phyloP scores from a whole-genome alignment of 2,329 filamentous ascomycete species.

The Cryphonectria carpinicola region DNA sequence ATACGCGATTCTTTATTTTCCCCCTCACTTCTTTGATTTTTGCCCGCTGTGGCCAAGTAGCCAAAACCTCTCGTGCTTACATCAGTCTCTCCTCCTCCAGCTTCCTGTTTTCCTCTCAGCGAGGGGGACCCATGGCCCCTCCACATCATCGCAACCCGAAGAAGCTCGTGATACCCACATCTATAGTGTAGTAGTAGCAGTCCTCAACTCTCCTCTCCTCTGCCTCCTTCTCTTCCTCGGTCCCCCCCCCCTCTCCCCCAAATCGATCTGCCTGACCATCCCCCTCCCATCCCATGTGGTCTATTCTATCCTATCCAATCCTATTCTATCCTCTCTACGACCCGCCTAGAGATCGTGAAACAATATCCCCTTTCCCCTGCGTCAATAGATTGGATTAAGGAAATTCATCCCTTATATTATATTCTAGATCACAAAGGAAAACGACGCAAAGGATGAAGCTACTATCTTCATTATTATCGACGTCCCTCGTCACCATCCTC shows the following conservation, averaged over 20 bases:
- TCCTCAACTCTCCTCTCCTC: not conserved
- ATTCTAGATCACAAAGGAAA: not conserved
- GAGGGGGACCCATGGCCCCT: not conserved
- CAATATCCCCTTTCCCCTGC: not conserved
- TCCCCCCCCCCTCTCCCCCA: not conserved
- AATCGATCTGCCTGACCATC: not conserved
- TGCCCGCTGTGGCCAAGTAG: not conserved
- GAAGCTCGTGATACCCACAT: not conserved
- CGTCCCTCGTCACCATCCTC: conserved; percentile 3
- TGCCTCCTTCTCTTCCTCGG: not conserved
- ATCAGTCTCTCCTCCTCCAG: not conserved
- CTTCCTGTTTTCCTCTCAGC: not conserved
- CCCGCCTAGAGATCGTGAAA: conserved; percentile 11
- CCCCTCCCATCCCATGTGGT: not conserved
- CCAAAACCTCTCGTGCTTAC: not conserved
- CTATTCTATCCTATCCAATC: not conserved
- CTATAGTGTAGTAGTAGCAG: not conserved
- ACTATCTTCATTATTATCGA: conserved; percentile 7
- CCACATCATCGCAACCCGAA: conserved; percentile 9
- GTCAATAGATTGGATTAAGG: not conserved
- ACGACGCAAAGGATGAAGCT: conserved; percentile 16
- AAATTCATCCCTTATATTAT: not conserved
- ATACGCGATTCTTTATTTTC: not conserved
- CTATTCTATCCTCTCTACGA: not conserved
- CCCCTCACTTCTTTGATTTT: not conserved